Base-by-base conservation (phyloP, 2,329 filamentous ascomycete species). In the Diaporthe amygdali region DNA sequence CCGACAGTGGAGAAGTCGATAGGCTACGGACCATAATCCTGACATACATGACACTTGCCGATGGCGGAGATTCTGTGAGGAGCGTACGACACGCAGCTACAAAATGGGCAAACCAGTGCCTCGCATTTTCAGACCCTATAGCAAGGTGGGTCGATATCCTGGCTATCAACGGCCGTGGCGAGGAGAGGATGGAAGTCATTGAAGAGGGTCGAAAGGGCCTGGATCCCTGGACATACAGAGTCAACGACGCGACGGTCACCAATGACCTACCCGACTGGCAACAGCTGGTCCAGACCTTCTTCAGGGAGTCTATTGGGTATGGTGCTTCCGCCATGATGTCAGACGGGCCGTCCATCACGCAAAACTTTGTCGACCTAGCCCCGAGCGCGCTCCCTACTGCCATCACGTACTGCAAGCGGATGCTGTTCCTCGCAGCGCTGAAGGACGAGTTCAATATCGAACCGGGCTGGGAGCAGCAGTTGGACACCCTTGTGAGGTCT, bases 191-290 rank as follows among this genome's bases (percentile, higher is more conserved):
- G 72, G 96, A 98, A 78, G 91, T 98, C 3, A 82, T 94, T 1
- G 96, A 99, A 78, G 96, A 98, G 82, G 96, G 95, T 2, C 91
- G 90, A 73, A 95, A 94, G 80, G 96, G 96, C 0, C 86, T 98
- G 5, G 94, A 97, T 76, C 89, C 89, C 15, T 88, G 87, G 86
- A 87, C 84, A 0, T 84, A 85, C 71, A 82, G 81, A 66, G 82
- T 82, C 27, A 84, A 88, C 49, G 81, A 84, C 49, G 83, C 81
- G n/a, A 77, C 77, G 44, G 81, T 81, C 49, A 78, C 82, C 3
- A 78, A 71, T 66, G 73, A 72, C 52, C 79, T 88, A 20, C 89
- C 86, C 2, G 82, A 86, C 72, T 91, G 86, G 89, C 82, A 78
- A 61, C 82, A 84, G 71, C 84, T 88, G 82, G 83, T 84, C 10